These are phyloP conservation scores for Filobasidium floriforme DNA, from an alignment of 768 basidiomycete species.

Conservation along the genomic window DNA sequence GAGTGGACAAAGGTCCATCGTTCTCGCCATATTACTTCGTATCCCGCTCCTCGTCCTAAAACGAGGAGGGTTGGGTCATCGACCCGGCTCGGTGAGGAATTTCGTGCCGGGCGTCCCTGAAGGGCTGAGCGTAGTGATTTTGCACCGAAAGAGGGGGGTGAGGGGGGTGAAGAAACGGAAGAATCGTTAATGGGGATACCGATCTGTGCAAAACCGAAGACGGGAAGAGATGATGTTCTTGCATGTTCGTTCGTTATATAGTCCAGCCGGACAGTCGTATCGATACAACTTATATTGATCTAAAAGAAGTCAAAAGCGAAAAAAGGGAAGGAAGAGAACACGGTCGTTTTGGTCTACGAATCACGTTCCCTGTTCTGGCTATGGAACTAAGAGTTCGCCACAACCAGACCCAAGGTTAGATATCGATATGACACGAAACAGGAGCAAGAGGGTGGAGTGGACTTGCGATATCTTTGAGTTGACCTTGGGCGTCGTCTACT, in stretches of 20 bases:
- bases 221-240: not conserved
- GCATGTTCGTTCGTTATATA: too few species aligned
- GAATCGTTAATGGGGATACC: too few species aligned
- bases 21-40: slow-evolving; percentile 7
- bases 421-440: not conserved
- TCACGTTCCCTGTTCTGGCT: slow-evolving; percentile 34
- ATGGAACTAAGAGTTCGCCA: slow-evolving; percentile 30
- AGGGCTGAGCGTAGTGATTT: not conserved
- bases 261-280: too few species aligned
- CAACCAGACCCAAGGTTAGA: not conserved
- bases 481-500: slow-evolving; percentile 77
- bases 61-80: slow-evolving; percentile 6
- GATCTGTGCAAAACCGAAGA: too few species aligned
- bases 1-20: slow-evolving; percentile 1
- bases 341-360: slow-evolving; percentile 1
- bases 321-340: slow-evolving; percentile 3
- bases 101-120: too few species aligned
- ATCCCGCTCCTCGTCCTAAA: slow-evolving; percentile 5
- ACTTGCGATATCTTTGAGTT: slow-evolving; percentile 54
- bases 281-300: too few species aligned
- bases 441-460: not conserved
- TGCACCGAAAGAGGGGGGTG: not conserved
- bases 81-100: slow-evolving; percentile 8
- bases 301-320: not conserved
- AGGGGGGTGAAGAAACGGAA: too few species aligned